Evolutionary conservation across 306 rosid genomes (phyloP), one percentile per base, ranked within the genome.

Genomic region (Malus orientalis): DNA sequence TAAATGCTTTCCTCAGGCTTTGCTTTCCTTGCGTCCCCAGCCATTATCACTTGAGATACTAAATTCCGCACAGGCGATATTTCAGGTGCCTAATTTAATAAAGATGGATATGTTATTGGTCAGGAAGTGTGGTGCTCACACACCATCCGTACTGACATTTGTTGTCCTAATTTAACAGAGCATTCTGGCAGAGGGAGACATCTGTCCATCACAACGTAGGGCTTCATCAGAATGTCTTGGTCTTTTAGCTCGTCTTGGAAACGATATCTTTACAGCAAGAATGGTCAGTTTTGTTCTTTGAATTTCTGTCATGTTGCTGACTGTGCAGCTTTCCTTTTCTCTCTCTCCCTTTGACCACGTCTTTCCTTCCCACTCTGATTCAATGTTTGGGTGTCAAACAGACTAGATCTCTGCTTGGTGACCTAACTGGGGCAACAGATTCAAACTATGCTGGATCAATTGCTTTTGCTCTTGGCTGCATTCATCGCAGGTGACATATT

Each of bases 381-480:
- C 67, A 66, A 38, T 62, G 32, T 70, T 79, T 79, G 44, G 55
- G 57, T 84, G 83, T 32, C 79, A 71, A 70, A 76, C 93, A 94
- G 98, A 89, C 95, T 25, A 88, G 98, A 79, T 85, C 87, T 57
- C 91, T 95, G 58, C 96, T 92, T 51, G 88, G 91, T 66, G 97
- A 95, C 78, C 90, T 95, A 81, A 89, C 82, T 78, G 97, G 91
- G 54, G 91, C 84, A 70, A 81, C 85, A 3, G 97, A 89, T 82
- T 75, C 92, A 74, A 78, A 85, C 86, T 89, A 88, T 82, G 88
- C 96, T 19, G 98, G 97, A 79, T 92, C 98, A 73, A 83, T 95
- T 84, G 95, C 97, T 80, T 84, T 95, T 60, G 91, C 97, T 65
- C 95, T 95, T 81, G 98, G 98, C 67, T 95, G 98, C 86, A 92